These are phyloP conservation scores for Hypericum perforatum DNA, from an alignment of 345 rosid genomes.

Conservation along the genomic window DNA sequence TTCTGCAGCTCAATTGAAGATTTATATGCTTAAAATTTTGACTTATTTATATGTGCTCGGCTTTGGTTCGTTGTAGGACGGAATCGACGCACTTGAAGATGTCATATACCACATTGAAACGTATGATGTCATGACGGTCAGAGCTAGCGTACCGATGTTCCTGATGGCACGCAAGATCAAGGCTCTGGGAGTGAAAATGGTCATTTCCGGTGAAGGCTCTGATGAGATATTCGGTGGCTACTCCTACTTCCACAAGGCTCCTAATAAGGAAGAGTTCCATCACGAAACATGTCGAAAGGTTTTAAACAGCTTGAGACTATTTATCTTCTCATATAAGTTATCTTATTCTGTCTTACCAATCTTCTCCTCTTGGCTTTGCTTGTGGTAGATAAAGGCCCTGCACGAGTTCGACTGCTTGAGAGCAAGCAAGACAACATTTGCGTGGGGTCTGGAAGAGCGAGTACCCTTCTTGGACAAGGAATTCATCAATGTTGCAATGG, in stretches of 20 bases:
- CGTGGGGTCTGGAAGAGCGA: conserved; percentile 91
- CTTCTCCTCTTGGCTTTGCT: too few relatives aligned
- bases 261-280: conserved; percentile 79
- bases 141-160: conserved; percentile 94
- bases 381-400: conserved; percentile 88
- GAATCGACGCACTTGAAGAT: conserved; percentile 90
- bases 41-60: background rate
- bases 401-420: conserved; percentile 85
- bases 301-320: too few relatives aligned
- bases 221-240: conserved; percentile 96
- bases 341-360: too few relatives aligned
- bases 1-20: background rate
- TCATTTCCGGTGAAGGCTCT: conserved; percentile 87
- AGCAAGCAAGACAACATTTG: conserved; percentile 91
- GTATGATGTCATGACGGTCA: conserved; percentile 76
- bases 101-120: conserved; percentile 88
- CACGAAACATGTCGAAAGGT: conserved; percentile 87
- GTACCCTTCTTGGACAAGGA: conserved; percentile 91
- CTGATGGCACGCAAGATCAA: conserved; percentile 86
- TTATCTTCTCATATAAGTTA: too few relatives aligned
- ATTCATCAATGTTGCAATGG: conserved; percentile 70
- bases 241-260: conserved; percentile 93
- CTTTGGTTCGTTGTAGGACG: conserved; percentile 42
- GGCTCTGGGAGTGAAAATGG: conserved; percentile 94
- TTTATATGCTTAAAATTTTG: background rate